Conservation (phyloP, 192 early-diverging fungal genomes). For the Coemansia sp. region DNA sequence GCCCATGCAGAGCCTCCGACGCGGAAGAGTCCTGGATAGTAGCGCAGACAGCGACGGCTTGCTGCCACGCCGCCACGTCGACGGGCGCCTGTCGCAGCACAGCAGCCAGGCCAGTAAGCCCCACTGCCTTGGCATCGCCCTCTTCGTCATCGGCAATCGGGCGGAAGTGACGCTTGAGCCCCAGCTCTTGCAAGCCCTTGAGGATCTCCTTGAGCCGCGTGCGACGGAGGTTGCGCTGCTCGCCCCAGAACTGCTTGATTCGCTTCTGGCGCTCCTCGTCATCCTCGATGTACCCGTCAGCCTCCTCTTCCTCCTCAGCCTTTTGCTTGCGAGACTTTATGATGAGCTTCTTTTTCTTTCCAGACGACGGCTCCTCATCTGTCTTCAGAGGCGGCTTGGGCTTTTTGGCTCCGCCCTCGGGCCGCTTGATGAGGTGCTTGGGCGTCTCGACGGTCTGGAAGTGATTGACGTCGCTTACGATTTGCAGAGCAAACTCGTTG, state of each 20-base stretch:
- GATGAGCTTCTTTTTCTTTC: constrained; percentile 25
- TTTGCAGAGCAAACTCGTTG: constrained; percentile 32
- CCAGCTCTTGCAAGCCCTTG: constrained; percentile 38
- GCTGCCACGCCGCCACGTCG: constrained; percentile 25
- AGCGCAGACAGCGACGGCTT: neutral
- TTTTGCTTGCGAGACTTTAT: constrained; percentile 25
- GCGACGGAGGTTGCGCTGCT: constrained; percentile 54
- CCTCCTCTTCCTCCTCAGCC: constrained; percentile 14
- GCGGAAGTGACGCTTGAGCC: constrained; percentile 38
- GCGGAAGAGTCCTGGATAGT: neutral
- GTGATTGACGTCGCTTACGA: constrained; percentile 39
- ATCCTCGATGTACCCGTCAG: constrained; percentile 30
- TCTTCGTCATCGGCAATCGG: neutral
- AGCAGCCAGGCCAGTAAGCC: constrained; percentile 14
- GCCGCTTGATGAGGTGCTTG: constrained; percentile 31
- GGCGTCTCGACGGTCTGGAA: constrained; percentile 54
- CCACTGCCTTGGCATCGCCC: neutral
- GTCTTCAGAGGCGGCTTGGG: neutral
- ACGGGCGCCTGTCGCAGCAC: constrained; percentile 25
- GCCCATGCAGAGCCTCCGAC: constrained; percentile 3
- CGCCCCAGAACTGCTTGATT: constrained; percentile 52
- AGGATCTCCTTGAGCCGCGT: constrained; percentile 54
- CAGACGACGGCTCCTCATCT: neutral
- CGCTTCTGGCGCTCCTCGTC: constrained; percentile 50
- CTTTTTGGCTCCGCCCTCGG: neutral